Percentiles rank a stretch among this genome's conserved stretches.
Conservation (phyloP, 2,329 filamentous ascomycete genomes). For the Aspergillus neotritici region DNA sequence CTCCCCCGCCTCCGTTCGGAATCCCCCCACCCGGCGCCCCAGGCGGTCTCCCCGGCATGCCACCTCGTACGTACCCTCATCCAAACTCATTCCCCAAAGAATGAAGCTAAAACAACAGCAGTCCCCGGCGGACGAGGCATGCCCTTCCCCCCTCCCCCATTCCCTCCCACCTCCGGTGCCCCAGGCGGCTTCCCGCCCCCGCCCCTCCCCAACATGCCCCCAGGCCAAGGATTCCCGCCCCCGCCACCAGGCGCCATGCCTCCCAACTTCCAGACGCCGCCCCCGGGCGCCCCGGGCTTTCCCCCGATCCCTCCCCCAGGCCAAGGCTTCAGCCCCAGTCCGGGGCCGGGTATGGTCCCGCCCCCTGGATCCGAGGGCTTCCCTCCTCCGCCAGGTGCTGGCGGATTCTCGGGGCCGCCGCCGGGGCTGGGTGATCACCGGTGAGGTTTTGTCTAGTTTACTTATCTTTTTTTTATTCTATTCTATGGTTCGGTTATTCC, state of each 20-base stretch:
- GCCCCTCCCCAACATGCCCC: constrained; percentile 36
- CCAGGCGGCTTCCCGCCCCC: constrained; percentile 31
- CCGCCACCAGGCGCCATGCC: constrained; percentile 40
- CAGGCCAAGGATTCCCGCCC: constrained; percentile 39
- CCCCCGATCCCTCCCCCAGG: constrained; percentile 29
- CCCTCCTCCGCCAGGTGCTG: constrained; percentile 25
- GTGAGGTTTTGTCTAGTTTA: constrained; percentile 11
- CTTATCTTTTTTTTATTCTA: constrained; percentile 1
- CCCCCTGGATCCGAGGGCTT: constrained; percentile 27
- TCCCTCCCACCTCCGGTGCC: constrained; percentile 28
- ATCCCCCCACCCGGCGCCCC: constrained; percentile 41
- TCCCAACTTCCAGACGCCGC: constrained; percentile 20
- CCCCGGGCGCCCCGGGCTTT: constrained; percentile 25
- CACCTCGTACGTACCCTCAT: constrained; percentile 48
- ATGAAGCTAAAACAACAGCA: constrained; percentile 29
- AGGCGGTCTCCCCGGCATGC: constrained; percentile 38
- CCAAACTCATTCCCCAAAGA: background rate
- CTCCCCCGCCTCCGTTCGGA: constrained; percentile 58
- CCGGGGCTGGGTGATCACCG: constrained; percentile 28
- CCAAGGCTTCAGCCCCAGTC: constrained; percentile 25
- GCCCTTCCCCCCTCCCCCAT: constrained; percentile 48
- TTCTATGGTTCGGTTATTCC: constrained; percentile 12
- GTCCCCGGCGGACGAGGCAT: constrained; percentile 52
- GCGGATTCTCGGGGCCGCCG: constrained; percentile 19
- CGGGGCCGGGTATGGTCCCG: constrained; percentile 23